Base-by-base conservation (phyloP, 176 grass and related monocot species). In the Tuctoria greenei region DNA sequence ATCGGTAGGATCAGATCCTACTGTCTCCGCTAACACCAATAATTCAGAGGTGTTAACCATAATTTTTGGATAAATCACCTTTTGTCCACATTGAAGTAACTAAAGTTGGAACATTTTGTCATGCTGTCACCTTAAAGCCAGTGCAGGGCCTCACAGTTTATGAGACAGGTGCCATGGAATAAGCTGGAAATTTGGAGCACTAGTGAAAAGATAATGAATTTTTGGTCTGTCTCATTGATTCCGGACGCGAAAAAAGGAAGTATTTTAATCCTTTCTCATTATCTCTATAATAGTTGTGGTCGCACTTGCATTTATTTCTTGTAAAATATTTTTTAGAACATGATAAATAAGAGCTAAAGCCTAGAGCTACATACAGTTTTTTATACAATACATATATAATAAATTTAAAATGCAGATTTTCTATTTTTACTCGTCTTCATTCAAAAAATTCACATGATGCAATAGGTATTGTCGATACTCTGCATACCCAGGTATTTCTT, bases 1-100 rank as follows among this genome's bases (percentile, higher is more conserved):
- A 58, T 57, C 75, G 0, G 27, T 73, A 56, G 58, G 67, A 65
- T 72, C 38, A 78, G 65, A 72, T 78, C 37, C 58, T 71, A 72
- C 1, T 72, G 67, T 72, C 47, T 28, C 31, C 18, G 63, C 58
- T 71, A 62, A 64, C 11, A 10, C 27, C 10, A 18, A 69, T 79
- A 37, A 18, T 45, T 60, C 26, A 40, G 18, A 56, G 9, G 23
- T 6, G n/a, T 40, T 31, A 21, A 46, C 6, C 25, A 6, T 31
- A 28, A 79, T 21, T 8, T 56, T 12, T 24, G 5, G 5, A 17
- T 26, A 18, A 38, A 15, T 36, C 46, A 54, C 21, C 45, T 40
- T 78, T n/a, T 56, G 63, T 56, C 67, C 21, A 40, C 14, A 78
- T 55, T 42, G 15, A 42, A 4, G 40, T 39, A 31, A 20, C 16